Percentiles rank a stretch among this genome's conserved stretches.
Evolutionary conservation across 257 asterid species (phyloP).

Genomic region (Osmanthus fragrans): DNA sequence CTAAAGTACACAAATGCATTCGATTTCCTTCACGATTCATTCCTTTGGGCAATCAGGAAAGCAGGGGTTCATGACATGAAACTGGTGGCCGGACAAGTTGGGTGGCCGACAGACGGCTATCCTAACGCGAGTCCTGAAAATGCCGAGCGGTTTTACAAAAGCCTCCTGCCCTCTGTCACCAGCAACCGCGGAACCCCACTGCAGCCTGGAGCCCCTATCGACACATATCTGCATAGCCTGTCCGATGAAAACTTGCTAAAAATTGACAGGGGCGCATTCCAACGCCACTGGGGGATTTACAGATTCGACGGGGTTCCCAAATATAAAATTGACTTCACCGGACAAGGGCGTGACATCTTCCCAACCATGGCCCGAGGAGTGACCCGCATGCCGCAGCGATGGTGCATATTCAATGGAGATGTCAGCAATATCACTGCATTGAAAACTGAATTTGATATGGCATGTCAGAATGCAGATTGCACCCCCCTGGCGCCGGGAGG

Average conservation of each 20-base stretch:
- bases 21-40: conserved; percentile 45
- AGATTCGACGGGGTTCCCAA: conserved; percentile 53
- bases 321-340: conserved; percentile 46
- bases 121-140: conserved; percentile 9
- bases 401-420: conserved; percentile 36
- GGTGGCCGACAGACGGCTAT: conserved; percentile 17
- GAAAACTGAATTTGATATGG: background rate
- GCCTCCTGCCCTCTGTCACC: conserved; percentile 26
- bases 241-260: conserved; percentile 40
- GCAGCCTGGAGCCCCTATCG: conserved; percentile 33
- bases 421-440: background rate
- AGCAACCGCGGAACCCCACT: conserved; percentile 47
- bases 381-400: conserved; percentile 33
- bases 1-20: conserved; percentile 38
- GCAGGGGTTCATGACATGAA: conserved; percentile 28
- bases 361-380: conserved; percentile 47
- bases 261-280: conserved; percentile 21
- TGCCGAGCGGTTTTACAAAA: conserved; percentile 31
- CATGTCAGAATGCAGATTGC: conserved; percentile 45
- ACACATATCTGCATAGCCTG: conserved; percentile 38
- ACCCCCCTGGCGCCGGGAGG: conserved; percentile 38
- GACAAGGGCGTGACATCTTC: conserved; percentile 29
- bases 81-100: conserved; percentile 35
- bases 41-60: conserved; percentile 39
- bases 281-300: conserved; percentile 66